Conservation (phyloP, 164 flowering plant species). For the Annona squamosa region DNA sequence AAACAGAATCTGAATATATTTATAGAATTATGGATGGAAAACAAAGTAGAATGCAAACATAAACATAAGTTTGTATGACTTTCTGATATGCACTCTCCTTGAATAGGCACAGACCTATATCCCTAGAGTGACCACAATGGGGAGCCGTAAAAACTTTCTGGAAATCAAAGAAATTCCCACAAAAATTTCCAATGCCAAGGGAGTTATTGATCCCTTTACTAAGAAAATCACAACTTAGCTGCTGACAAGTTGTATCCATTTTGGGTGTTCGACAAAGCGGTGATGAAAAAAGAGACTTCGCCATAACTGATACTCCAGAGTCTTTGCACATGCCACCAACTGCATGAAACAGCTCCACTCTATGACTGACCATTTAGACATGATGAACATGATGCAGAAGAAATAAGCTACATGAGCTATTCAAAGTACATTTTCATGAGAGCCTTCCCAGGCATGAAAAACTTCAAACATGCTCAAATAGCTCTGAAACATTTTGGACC, state of each 20-base stretch:
- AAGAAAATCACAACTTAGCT: conserved; percentile 34
- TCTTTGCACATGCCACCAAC: conserved; percentile 58
- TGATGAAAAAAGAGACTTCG: conserved; percentile 82
- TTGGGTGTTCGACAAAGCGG: conserved; percentile 43
- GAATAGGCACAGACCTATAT: conserved; percentile 55
- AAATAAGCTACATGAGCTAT: conserved; percentile 10
- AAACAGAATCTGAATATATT: not conserved
- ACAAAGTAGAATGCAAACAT: not conserved
- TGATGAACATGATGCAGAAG: conserved; percentile 10
- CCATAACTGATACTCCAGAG: conserved; percentile 76
- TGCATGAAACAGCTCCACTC: conserved; percentile 79
- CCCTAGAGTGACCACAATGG: conserved; percentile 20
- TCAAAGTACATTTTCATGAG: not conserved
- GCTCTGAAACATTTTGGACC: not conserved
- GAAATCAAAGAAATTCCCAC: conserved; percentile 38
- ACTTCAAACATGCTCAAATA: not conserved
- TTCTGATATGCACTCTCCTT: not conserved
- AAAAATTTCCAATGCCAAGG: conserved; percentile 35
- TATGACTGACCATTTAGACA: conserved; percentile 31
- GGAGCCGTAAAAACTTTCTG: conserved; percentile 32
- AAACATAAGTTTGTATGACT: not conserved
- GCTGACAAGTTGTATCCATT: conserved; percentile 35
- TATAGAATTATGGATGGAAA: not conserved
- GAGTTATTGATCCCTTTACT: conserved; percentile 29
- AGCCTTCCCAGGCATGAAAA: not conserved